A percentile compares a stretch with the other conserved stretches of the same genome.
Evolutionary conservation across 2,329 filamentous ascomycete genomes (phyloP).

Genomic region (Aspergillus sclerotialis): DNA sequence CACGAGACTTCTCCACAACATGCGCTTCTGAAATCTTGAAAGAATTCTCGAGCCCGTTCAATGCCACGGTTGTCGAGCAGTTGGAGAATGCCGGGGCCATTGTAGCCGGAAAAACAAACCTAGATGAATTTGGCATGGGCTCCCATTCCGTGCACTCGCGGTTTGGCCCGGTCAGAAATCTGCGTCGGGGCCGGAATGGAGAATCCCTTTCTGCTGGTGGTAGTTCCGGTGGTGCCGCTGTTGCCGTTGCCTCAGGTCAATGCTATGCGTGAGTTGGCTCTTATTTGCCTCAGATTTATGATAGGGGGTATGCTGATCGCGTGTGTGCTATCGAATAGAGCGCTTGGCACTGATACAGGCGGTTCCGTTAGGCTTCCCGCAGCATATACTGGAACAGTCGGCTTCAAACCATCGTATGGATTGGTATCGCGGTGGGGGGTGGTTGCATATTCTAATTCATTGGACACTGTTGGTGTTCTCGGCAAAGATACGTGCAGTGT

Average conservation of each 20-base stretch:
- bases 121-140: slow-evolving; percentile 96
- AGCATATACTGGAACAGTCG: slow-evolving; percentile 74
- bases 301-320: slow-evolving; percentile 4
- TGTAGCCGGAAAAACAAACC: slow-evolving; percentile 74
- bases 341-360: slow-evolving; percentile 88
- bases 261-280: slow-evolving; percentile 47
- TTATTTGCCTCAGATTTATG: slow-evolving; percentile 1
- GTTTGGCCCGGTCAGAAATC: slow-evolving; percentile 58
- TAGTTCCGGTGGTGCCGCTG: slow-evolving; percentile 88
- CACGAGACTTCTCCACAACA: slow-evolving; percentile 62
- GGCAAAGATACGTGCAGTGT: slow-evolving; percentile 50
- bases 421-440: slow-evolving; percentile 80
- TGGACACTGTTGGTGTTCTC: slow-evolving; percentile 82
- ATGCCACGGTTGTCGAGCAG: slow-evolving; percentile 70
- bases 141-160: slow-evolving; percentile 67
- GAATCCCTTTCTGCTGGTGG: slow-evolving; percentile 64
- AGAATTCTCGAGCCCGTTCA: slow-evolving; percentile 67
- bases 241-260: slow-evolving; percentile 64
- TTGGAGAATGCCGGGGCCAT: slow-evolving; percentile 57
- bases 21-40: slow-evolving; percentile 71
- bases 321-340: slow-evolving; percentile 37
- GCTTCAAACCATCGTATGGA: slow-evolving; percentile 90
- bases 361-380: slow-evolving; percentile 83
- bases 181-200: slow-evolving; percentile 29
- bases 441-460: slow-evolving; percentile 83